phyloP scores from a whole-genome alignment of 208 protist species.

The Wallacemonas sp. region DNA sequence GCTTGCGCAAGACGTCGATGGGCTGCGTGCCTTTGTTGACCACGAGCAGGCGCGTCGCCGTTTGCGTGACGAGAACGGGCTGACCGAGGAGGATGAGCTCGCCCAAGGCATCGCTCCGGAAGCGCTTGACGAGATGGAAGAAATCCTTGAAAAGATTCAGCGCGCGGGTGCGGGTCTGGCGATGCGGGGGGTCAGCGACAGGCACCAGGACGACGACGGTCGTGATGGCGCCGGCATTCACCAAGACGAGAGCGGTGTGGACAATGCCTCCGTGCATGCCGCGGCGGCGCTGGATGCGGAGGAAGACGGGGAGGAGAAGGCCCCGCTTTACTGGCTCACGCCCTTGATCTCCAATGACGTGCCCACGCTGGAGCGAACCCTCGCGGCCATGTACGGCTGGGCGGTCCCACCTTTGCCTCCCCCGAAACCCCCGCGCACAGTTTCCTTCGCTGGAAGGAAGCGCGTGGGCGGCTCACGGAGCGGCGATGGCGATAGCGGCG shows the following conservation, averaged over 20 bases:
- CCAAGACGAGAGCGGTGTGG: not conserved
- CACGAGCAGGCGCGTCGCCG: not conserved
- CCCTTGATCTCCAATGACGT: constrained; percentile 64
- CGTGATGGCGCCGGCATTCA: too few species aligned
- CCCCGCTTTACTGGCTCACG: constrained; percentile 66
- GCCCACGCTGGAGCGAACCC: constrained; percentile 44
- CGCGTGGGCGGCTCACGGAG: not conserved
- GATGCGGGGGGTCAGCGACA: not conserved
- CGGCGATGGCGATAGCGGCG: not conserved
- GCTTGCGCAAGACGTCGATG: constrained; percentile 7
- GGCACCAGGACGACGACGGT: constrained; percentile 7
- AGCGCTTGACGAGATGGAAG: constrained; percentile 6
- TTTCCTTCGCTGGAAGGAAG: constrained; percentile 16
- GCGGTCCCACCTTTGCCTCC: constrained; percentile 39
- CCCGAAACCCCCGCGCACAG: constrained; percentile 14
- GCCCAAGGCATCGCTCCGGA: not conserved
- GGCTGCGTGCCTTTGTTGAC: constrained; percentile 3
- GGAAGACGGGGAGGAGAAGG: constrained; percentile 13
- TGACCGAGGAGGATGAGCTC: constrained; percentile 7
- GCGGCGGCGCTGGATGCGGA: not conserved
- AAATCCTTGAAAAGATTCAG: constrained; percentile 6
- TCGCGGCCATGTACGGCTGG: constrained; percentile 78
- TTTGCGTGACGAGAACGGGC: constrained; percentile 19
- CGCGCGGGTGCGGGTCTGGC: not conserved
- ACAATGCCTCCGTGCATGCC: not conserved